Conservation (phyloP, 208 protist genomes). For the Trypanosoma mega region DNA sequence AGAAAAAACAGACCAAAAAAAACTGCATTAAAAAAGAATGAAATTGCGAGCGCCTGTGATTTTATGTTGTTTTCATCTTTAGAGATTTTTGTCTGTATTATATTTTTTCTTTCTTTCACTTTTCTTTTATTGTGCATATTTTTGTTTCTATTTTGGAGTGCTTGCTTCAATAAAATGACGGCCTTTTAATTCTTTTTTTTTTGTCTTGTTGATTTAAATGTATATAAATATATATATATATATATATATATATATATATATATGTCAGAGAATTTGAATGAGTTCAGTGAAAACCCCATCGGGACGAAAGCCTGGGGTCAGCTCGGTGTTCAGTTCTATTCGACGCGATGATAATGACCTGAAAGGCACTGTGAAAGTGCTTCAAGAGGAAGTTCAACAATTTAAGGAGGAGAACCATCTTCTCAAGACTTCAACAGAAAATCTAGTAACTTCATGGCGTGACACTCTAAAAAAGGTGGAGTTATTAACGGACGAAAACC, state of each 20-base stretch:
- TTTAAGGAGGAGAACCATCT: constrained; percentile 19
- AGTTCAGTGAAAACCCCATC: constrained; percentile 5
- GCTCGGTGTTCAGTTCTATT: neutral
- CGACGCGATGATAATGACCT: constrained; percentile 14
- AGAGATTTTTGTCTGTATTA: neutral
- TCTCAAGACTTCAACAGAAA: constrained; percentile 6
- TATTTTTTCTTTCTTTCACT: neutral
- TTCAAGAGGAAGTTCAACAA: constrained; percentile 18
- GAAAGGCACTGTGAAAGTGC: constrained; percentile 8
- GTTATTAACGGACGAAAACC: constrained; percentile 14
- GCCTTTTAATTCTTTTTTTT: neutral
- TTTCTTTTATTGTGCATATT: neutral
- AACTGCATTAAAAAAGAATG: too few relatives aligned
- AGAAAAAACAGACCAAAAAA: too few relatives aligned
- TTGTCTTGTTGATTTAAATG: neutral
- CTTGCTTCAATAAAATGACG: constrained; percentile 3
- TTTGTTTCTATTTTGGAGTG: neutral
- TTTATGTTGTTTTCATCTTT: constrained; percentile 4
- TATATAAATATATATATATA: constrained; percentile 6
- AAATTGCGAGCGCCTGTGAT: too few relatives aligned
- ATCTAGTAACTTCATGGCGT: constrained; percentile 6
- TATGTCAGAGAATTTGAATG: constrained; percentile 6
- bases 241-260: constrained; percentile 8
- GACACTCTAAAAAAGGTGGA: constrained; percentile 18
- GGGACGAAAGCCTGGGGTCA: neutral